Evolutionary conservation across 2,329 filamentous ascomycete species (phyloP).

Genomic region (Ophiocordyceps robertsii): DNA sequence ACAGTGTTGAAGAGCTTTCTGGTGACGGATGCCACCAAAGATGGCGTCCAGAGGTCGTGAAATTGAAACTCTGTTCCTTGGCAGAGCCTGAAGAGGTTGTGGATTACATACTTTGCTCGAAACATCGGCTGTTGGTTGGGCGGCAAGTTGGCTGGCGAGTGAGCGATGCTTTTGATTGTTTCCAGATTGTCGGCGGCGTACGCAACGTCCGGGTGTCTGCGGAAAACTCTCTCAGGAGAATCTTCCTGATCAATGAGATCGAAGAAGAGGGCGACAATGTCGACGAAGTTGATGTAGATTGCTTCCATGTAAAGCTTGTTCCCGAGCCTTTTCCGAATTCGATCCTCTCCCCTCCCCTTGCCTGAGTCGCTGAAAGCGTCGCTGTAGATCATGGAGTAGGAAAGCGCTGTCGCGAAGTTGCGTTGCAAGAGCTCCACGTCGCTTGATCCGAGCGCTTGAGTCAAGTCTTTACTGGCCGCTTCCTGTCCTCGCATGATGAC

Average conservation of each 20-base stretch:
- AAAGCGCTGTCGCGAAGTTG: slow-evolving; percentile 66
- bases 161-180: slow-evolving; percentile 55
- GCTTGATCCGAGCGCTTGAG: slow-evolving; percentile 38
- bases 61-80: slow-evolving; percentile 54
- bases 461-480: slow-evolving; percentile 46
- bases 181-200: slow-evolving; percentile 51
- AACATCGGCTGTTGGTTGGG: slow-evolving; percentile 81
- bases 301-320: slow-evolving; percentile 48
- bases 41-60: slow-evolving; percentile 58
- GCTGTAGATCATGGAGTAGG: slow-evolving; percentile 65
- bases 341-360: slow-evolving; percentile 46
- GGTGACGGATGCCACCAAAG: slow-evolving; percentile 59
- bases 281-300: slow-evolving; percentile 57
- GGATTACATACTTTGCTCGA: slow-evolving; percentile 59
- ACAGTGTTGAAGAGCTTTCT: slow-evolving; percentile 71
- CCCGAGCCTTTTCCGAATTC: slow-evolving; percentile 57
- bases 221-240: slow-evolving; percentile 53
- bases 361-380: slow-evolving; percentile 15
- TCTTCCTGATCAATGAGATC: slow-evolving; percentile 67
- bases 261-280: slow-evolving; percentile 65
- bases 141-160: slow-evolving; percentile 53
- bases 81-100: slow-evolving; percentile 68
- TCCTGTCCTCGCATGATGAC: slow-evolving; percentile 71
- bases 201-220: slow-evolving; percentile 41
- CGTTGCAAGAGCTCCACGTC: slow-evolving; percentile 45